A percentile compares a stretch with the other conserved stretches of the same genome.
These are phyloP conservation scores for Neocucurbitaria cava DNA, from an alignment of 2,329 filamentous ascomycete species.

Conservation along the genomic window DNA sequence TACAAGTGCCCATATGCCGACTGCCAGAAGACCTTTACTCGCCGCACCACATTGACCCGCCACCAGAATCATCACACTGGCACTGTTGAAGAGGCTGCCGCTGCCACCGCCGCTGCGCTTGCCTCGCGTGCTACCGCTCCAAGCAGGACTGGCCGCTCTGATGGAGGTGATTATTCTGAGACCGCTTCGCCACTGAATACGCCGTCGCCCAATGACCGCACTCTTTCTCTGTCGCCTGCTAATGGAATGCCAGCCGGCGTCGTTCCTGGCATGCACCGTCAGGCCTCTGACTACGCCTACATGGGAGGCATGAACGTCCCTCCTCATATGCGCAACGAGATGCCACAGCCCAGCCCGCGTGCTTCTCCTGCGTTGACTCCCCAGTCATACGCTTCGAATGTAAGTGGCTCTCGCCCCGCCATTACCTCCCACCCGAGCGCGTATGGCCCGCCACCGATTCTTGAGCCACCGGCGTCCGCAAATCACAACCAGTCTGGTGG, in stretches of 20 bases:
- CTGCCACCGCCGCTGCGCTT: slow-evolving; percentile 84
- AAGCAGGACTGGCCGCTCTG: slow-evolving; percentile 66
- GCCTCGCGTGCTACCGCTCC: slow-evolving; percentile 61
- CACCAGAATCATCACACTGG: slow-evolving; percentile 97
- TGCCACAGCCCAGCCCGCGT: slow-evolving; percentile 73
- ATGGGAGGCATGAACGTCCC: slow-evolving; percentile 81
- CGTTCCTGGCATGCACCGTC: slow-evolving; percentile 72
- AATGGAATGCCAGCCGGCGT: slow-evolving; percentile 71
- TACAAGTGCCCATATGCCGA: slow-evolving; percentile 98
- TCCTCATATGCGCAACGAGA: slow-evolving; percentile 78
- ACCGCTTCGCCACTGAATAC: slow-evolving; percentile 79
- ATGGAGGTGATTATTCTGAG: slow-evolving; percentile 74
- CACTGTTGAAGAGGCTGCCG: slow-evolving; percentile 91
- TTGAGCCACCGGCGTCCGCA: slow-evolving; percentile 81
- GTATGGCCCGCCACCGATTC: slow-evolving; percentile 82
- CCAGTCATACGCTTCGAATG: slow-evolving; percentile 67
- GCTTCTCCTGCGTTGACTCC: slow-evolving; percentile 69
- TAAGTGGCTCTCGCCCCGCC: slow-evolving; percentile 58
- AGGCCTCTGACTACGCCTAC: slow-evolving; percentile 74
- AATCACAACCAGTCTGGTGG: slow-evolving; percentile 73
- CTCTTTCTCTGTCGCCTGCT: slow-evolving; percentile 79
- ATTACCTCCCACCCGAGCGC: slow-evolving; percentile 85
- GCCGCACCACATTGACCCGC: slow-evolving; percentile 90
- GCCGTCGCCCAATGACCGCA: slow-evolving; percentile 81
- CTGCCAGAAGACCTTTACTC: slow-evolving; percentile 98